Base-by-base conservation (phyloP, 1,139 yeast species). In the Scheffersomyces segobiensis region DNA sequence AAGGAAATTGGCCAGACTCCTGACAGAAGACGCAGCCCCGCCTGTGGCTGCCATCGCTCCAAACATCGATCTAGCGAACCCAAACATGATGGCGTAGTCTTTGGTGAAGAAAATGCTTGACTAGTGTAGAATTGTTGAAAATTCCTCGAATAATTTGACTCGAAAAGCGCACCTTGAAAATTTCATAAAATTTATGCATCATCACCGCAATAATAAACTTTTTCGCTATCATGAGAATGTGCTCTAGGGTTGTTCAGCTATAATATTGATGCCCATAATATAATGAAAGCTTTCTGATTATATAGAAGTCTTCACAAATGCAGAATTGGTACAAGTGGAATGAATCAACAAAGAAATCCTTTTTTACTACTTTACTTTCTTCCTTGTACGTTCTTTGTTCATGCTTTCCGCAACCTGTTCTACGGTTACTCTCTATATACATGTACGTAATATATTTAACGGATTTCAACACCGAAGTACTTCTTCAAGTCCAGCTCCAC, bases 381-480 rank as follows among this genome's bases (percentile, higher is more conserved):
- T 8, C 8, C 12, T 10, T 32, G 12, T 10, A 32, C 1, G 42
- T 32, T 32, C 42, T 10, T 6, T 32, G 7, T 32, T 14, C 17
- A 14, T 32, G 42, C 42, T 32, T 32, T 32, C 12, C 32, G 17
- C 42, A 32, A 17, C 42, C 17, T 32, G 7, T 32, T 10, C 7
- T 32, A 32, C n/a, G 42, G 42, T 4, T 17, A 32, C 32, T 12
- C 42, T 32, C 42, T 32, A 32, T 32, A 4, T 32, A 32, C 42
- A 32, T 32, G 42, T 24, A 24, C 12, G 8, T 12, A 32, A 32
- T 32, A 32, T 7, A 32, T 7, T 32, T 32, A 32, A 64, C 97
- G 82, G 60, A 93, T 76, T 65, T 87, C 87, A 18, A 93, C 87
- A 10, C 80, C 78, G 68, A 82, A 89, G 57, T 73, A 76, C 3